Evolutionary conservation across 306 rosid species (phyloP).

Genomic region (Vicia villosa): DNA sequence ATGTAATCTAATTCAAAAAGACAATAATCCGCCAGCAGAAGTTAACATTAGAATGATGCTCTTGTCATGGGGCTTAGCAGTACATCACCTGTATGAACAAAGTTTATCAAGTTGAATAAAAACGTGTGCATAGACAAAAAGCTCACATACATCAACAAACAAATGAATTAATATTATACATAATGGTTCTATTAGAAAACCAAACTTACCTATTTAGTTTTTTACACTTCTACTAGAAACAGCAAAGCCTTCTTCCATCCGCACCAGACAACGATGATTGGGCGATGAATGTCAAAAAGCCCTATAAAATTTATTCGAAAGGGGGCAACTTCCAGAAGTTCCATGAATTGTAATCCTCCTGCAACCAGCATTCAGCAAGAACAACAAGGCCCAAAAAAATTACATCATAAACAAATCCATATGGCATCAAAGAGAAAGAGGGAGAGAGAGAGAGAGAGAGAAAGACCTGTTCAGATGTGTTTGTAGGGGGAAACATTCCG

Average conservation of each 20-base stretch:
- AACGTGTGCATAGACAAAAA: background rate
- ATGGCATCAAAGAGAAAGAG: background rate
- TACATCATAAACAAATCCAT: constrained; percentile 14
- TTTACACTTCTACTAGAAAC: constrained; percentile 21
- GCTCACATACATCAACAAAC: background rate
- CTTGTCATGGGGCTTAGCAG: constrained; percentile 23
- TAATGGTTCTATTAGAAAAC: background rate
- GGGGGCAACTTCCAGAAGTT: constrained; percentile 85
- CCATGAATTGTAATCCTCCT: constrained; percentile 98
- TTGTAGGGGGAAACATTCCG: constrained; percentile 79
- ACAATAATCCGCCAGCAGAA: constrained; percentile 14
- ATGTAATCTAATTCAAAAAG: constrained; percentile 26
- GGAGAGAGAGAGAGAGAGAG: constrained; percentile 33
- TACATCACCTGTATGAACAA: constrained; percentile 31
- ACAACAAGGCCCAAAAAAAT: constrained; percentile 6
- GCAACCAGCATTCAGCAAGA: constrained; percentile 40
- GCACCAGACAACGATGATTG: constrained; percentile 32
- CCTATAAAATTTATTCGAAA: constrained; percentile 33
- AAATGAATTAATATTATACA: background rate
- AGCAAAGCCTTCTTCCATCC: constrained; percentile 21
- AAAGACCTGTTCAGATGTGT: constrained; percentile 75
- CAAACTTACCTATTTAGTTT: constrained; percentile 46
- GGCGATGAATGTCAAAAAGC: background rate
- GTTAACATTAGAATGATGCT: constrained; percentile 21
- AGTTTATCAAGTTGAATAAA: background rate